A percentile compares a stretch with the other conserved stretches of the same genome.
Conservation (phyloP, 331 rosid genomes). For the Saraca asoca region DNA sequence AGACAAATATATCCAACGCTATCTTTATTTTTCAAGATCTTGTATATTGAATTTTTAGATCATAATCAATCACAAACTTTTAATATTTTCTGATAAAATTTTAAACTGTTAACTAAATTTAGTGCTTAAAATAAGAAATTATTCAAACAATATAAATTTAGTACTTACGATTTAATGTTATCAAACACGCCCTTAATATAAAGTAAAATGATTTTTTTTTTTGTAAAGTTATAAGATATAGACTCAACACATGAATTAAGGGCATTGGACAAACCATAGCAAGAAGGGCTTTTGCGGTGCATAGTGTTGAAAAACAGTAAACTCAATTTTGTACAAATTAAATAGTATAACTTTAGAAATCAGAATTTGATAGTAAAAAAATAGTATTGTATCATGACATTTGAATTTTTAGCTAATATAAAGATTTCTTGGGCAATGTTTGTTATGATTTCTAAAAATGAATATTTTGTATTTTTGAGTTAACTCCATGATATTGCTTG, state of each 20-base stretch:
- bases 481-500: not conserved
- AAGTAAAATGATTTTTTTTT: not conserved
- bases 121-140: no score
- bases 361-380: not conserved
- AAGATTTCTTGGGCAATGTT: not conserved
- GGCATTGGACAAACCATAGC: not conserved
- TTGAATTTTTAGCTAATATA: not conserved
- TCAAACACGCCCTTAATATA: no score
- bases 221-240: not conserved
- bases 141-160: no score
- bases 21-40: no score
- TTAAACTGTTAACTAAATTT: no score
- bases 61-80: no score
- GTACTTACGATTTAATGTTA: no score
- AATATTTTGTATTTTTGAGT: slow-evolving; percentile 5
- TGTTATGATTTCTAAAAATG: not conserved
- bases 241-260: not conserved
- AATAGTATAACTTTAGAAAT: not conserved
- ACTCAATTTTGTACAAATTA: no score
- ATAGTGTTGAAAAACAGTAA: not conserved
- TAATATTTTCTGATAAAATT: no score
- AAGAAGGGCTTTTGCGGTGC: not conserved
- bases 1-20: no score
- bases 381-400: not conserved
- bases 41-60: no score